Percentiles rank a stretch among this genome's conserved stretches.
phyloP scores from a whole-genome alignment of 2,329 filamentous ascomycete genomes.

The Pyrenochaeta sp. region DNA sequence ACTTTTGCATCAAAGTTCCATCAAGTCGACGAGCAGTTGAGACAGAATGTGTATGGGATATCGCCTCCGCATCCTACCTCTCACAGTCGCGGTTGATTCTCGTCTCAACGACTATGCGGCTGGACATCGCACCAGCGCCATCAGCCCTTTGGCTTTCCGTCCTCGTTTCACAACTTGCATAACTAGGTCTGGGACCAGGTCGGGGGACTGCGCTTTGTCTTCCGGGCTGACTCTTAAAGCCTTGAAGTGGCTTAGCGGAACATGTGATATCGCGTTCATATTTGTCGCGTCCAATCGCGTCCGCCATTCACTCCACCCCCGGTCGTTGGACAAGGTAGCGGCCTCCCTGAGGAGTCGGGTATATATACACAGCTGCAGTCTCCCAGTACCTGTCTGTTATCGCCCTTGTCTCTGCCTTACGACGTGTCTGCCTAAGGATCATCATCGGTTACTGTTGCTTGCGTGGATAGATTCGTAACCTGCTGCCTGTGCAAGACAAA shows the following conservation, averaged over 20 bases:
- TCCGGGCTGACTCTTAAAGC: constrained; percentile 36
- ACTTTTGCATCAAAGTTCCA: constrained; percentile 4
- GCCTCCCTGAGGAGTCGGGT: constrained; percentile 41
- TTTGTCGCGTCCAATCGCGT: constrained; percentile 50
- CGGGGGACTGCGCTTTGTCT: constrained; percentile 25
- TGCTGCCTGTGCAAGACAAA: constrained; percentile 40
- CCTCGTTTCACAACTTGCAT: constrained; percentile 43
- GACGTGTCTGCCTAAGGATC: constrained; percentile 44
- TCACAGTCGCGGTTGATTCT: constrained; percentile 11
- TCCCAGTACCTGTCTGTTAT: constrained; percentile 36
- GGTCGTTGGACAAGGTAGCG: constrained; percentile 39
- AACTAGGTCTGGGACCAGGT: constrained; percentile 31
- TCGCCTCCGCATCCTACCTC: constrained; percentile 3
- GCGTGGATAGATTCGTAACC: constrained; percentile 33
- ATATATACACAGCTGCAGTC: constrained; percentile 44
- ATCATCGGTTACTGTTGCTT: constrained; percentile 25
- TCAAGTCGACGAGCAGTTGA: constrained; percentile 5
- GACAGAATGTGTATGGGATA: constrained; percentile 1
- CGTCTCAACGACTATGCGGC: constrained; percentile 9
- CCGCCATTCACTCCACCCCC: constrained; percentile 29
- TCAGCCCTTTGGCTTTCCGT: constrained; percentile 30
- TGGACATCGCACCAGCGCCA: constrained; percentile 23
- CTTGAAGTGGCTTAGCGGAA: constrained; percentile 25
- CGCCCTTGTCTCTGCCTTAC: constrained; percentile 33
- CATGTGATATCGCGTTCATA: constrained; percentile 52